Base-by-base conservation (phyloP, 2,329 filamentous ascomycete species). In the Beauveria sp. region DNA sequence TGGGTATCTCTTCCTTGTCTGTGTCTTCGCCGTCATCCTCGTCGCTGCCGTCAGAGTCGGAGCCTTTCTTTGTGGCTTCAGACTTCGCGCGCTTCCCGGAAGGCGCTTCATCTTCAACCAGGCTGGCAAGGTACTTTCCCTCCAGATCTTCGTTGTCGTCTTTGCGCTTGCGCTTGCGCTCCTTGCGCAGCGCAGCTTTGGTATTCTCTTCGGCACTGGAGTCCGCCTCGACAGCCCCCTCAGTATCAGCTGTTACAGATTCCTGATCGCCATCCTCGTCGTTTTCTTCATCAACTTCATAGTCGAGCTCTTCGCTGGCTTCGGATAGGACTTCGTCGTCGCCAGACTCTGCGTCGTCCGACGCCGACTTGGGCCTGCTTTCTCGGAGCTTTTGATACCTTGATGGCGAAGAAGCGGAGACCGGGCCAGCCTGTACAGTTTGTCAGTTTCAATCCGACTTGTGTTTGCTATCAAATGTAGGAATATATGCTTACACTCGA, bases 61-160 rank as follows among this genome's bases (percentile, higher is more conserved):
- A 63, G 54, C 65, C 70, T 49, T 75, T 69, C 28, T 71, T 66
- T 9, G 71, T 69, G 49, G 70, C 69, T 7, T 70, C 70, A 5
- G 70, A 71, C 65, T 82, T 87, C 57, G 78, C 80, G 50, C 81
- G 80, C 69, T 88, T 87, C 43, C 76, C 79, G 58, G 77, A 71
- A 61, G 81, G 78, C 71, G 83, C 77, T 70, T 85, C 79, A 69
- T 87, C 74, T 70, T 85, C 75, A 67, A 79, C 82, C 34, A 93
- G 73, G 65, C 86, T 86, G 61, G 82, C 77, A 75, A 93, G 77
- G 68, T 93, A 92, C 56, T 83, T 84, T 62, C 80, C 83, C 69
- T 92, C 89, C 2, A 92, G 74, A 61, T 90, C 85, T 26, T 90
- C 87, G 62, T 88, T 83, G 12, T 88, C 83, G 38, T 88, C 82